Evolutionary conservation across 2,329 filamentous ascomycete genomes (phyloP).

Genomic region (Tolypocladium guangdongense): DNA sequence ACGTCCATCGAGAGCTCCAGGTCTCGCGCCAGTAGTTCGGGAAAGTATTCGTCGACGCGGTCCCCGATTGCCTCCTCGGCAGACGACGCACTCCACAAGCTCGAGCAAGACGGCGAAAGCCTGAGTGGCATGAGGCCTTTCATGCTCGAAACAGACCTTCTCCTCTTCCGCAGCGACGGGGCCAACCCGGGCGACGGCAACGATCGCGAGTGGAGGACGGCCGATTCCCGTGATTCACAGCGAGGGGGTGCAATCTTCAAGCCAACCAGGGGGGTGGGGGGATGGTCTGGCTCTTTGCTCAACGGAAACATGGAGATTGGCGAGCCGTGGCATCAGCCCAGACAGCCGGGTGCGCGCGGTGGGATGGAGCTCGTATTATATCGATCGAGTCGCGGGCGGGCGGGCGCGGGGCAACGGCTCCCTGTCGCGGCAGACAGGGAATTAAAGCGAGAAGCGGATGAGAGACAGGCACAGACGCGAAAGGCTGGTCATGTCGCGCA

Average conservation of each 20-base stretch:
- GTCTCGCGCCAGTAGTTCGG: slow-evolving; percentile 45
- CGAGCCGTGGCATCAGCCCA: slow-evolving; percentile 2
- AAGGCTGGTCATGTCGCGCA: background rate
- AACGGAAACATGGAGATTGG: slow-evolving; percentile 3
- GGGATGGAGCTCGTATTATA: background rate
- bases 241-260: background rate
- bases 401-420: background rate
- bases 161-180: slow-evolving; percentile 10
- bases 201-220: slow-evolving; percentile 1
- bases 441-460: background rate
- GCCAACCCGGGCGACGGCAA: slow-evolving; percentile 7
- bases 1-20: slow-evolving; percentile 36
- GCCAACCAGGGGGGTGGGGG: slow-evolving; percentile 1
- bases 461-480: slow-evolving; percentile 2
- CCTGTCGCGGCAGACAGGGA: background rate
- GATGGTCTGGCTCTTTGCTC: background rate
- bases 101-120: slow-evolving; percentile 17
- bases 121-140: slow-evolving; percentile 26
- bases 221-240: background rate
- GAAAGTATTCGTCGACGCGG: slow-evolving; percentile 33
- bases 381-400: background rate
- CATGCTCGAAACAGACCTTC: slow-evolving; percentile 28
- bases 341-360: slow-evolving; percentile 1
- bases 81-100: slow-evolving; percentile 10
- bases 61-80: slow-evolving; percentile 17